Conservation (phyloP, 2,329 filamentous ascomycete species). For the Trematosphaeria pertusa region DNA sequence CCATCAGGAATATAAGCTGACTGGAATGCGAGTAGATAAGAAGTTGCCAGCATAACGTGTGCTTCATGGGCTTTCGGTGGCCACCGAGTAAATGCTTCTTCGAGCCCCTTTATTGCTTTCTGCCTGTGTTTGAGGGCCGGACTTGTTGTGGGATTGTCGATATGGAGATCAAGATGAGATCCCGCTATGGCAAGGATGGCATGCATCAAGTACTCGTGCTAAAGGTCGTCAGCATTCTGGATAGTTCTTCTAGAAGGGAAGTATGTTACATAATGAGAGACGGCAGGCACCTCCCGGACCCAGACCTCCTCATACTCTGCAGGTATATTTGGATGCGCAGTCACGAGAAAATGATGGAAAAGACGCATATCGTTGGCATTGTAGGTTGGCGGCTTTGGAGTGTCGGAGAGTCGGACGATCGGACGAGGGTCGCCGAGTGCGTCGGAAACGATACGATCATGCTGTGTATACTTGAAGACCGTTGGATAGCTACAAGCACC, state of each 20-base stretch:
- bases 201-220: conserved; percentile 35
- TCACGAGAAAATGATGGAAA: conserved; percentile 61
- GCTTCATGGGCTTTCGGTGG: conserved; percentile 28
- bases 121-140: conserved; percentile 27
- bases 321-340: conserved; percentile 44
- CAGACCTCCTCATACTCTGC: conserved; percentile 20
- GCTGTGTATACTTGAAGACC: conserved; percentile 21
- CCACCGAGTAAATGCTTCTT: conserved; percentile 29
- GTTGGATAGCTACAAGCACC: conserved; percentile 42
- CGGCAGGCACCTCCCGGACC: conserved; percentile 22
- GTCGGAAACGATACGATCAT: conserved; percentile 20
- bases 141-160: conserved; percentile 13
- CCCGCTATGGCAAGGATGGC: conserved; percentile 31
- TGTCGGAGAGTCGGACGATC: conserved; percentile 24
- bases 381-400: conserved; percentile 37
- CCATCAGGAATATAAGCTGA: conserved; percentile 27
- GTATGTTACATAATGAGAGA: conserved; percentile 23
- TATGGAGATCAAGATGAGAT: conserved; percentile 27
- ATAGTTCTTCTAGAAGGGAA: not conserved
- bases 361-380: conserved; percentile 57
- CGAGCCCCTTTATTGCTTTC: conserved; percentile 28
- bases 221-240: conserved; percentile 8
- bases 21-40: conserved; percentile 28
- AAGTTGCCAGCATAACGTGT: conserved; percentile 32
- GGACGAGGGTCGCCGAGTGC: conserved; percentile 14